Base-by-base conservation (phyloP, 768 basidiomycete species). In the Botryobasidium botryosum region DNA sequence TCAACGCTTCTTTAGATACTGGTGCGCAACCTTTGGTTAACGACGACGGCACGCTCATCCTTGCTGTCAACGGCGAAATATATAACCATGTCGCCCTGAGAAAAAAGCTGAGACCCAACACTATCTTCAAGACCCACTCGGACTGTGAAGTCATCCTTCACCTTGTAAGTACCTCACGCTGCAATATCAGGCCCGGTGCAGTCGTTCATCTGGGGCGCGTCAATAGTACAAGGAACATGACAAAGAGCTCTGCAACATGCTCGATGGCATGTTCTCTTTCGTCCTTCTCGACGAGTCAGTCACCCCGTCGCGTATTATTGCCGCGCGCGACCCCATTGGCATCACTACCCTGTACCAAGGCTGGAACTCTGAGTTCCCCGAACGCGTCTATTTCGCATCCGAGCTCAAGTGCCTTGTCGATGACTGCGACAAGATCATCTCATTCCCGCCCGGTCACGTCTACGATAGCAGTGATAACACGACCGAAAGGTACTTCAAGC, bases 241-340 rank as follows among this genome's bases (percentile, higher is more conserved):
- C 21, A 54, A 80, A 86, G 71, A 71, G 3, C 65, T 92, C 23
- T 85, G 83, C 64, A 63, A 64, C 57, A 67, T 74, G 57, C 79
- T 99, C 48, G 94, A 99, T 58, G 94, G 94, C 52, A 92, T 99
- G 86, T 99, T 99, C 67, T 90, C 92, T 2, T 99, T 97, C 57
- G 82, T 96, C 51, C 73, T 97, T 36, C 69, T 97, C 47, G 94
- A 99, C 63, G 87, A 91, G 58, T 84, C 87, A 10, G 79, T 83
- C 48, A 68, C 80, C 1, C 92, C 92, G 6, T 70, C 87, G 20
- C 76, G 92, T 44, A 68, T 99, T 50, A 88, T 99, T 55, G 94
- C 91, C 48, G 88, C 90, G 4, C 83, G 94, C 29, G 94, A 99
- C 59, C 90, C 94, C 21, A 79, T 99, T 56, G 94, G 94, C 20